Base-by-base conservation (phyloP, 1,284 basidiomycete species). In the Singerocomus inundabilis region DNA sequence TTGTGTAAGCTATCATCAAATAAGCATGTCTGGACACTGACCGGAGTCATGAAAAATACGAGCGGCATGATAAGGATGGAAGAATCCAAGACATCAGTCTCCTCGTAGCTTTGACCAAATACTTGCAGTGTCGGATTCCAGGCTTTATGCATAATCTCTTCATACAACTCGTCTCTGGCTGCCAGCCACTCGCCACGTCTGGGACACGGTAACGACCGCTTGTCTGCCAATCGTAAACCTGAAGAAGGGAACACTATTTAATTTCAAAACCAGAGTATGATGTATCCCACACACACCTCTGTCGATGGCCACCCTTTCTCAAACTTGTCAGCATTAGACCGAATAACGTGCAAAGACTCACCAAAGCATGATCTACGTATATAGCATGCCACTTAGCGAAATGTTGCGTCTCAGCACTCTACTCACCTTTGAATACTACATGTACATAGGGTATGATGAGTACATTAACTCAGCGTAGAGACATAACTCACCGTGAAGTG, bases 171-270 rank as follows among this genome's bases (percentile, higher is more conserved):
- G 62, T 96, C 93, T 24, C 93, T 79, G 5, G 85, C 81, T 5
- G 72, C 72, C 13, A 86, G 66, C 93, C 93, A 97, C 52, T 82
- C 78, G 44, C 70, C 68, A 13, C 87, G 81, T 29, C 77, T 78
- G 1, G 87, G 87, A 62, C 87, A 90, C 13, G 88, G 87, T 10
- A 90, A 71, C 1, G 85, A 89, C 21, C 93, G 82, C 69, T 97
- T 97, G 31, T 96, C 92, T 3, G 91, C 90, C 16, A 97, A 77
- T 13, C 93, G 88, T 5, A 97, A 76, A 3, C 92, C 85, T 85
- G 46, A 7, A 28, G 9, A 12, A 29, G 2, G 6, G 35, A 6
- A 30, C 6, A 13, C 29, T 4, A 3, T 0, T 25, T 39, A 7
- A 26, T 32, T 18, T 10, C 4, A 33, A 49, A 4, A 9, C 11